A percentile compares a stretch with the other conserved stretches of the same genome.
Conservation (phyloP, 1,139 yeast species). For the Blastobotrys serpentis region DNA sequence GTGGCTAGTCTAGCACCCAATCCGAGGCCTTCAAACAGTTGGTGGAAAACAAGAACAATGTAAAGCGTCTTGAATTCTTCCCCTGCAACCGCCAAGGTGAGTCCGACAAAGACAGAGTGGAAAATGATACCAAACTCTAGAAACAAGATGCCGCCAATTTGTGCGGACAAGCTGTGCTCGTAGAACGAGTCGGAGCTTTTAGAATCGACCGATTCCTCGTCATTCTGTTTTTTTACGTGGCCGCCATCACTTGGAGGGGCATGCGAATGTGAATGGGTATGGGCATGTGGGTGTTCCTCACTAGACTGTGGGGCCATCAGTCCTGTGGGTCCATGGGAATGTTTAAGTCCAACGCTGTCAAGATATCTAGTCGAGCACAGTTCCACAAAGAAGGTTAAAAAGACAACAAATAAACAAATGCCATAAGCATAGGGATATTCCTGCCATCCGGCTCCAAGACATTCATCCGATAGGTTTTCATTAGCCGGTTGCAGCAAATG, state of each 20-base stretch:
- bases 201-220: constrained; percentile 11
- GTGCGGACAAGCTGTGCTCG: constrained; percentile 29
- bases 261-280: constrained; percentile 12
- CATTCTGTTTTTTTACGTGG: constrained; percentile 9
- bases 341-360: constrained; percentile 27
- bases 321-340: constrained; percentile 33
- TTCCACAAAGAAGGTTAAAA: constrained; percentile 37
- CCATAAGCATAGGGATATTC: constrained; percentile 62
- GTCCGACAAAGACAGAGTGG: constrained; percentile 79
- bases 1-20: constrained; percentile 82
- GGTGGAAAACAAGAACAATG: constrained; percentile 84
- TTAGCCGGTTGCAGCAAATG: constrained; percentile 81
- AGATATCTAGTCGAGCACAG: constrained; percentile 32
- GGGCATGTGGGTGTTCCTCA: neutral
- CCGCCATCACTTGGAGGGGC: neutral
- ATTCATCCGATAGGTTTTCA: constrained; percentile 50
- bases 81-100: constrained; percentile 69
- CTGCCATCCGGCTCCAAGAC: constrained; percentile 56
- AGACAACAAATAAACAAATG: constrained; percentile 51
- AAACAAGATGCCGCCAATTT: constrained; percentile 55
- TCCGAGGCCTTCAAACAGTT: constrained; percentile 90
- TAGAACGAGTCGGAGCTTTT: constrained; percentile 12
- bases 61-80: constrained; percentile 75
- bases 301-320: constrained; percentile 13
- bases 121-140: constrained; percentile 78